A percentile compares a stretch with the other conserved stretches of the same genome.
Evolutionary conservation across 2,329 filamentous ascomycete genomes (phyloP).

Genomic region (Colletotrichum theobromicola): DNA sequence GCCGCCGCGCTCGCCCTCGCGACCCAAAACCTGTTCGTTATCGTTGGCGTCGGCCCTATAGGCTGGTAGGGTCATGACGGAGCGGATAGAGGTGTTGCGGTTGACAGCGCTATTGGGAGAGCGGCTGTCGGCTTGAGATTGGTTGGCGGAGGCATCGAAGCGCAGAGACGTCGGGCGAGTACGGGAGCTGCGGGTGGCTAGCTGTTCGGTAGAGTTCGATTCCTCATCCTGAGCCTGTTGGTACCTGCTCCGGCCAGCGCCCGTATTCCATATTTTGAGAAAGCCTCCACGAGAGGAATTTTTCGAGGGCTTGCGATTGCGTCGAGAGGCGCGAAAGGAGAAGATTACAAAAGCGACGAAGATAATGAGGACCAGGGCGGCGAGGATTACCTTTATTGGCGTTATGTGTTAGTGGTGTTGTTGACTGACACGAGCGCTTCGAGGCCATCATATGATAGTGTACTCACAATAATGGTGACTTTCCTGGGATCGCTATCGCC

Average conservation of each 20-base stretch:
- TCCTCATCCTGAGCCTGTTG: slow-evolving; percentile 35
- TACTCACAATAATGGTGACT: slow-evolving; percentile 20
- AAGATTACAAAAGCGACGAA: slow-evolving; percentile 25
- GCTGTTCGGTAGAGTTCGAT: slow-evolving; percentile 18
- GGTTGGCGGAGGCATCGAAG: slow-evolving; percentile 20
- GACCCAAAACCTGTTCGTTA: slow-evolving; percentile 81
- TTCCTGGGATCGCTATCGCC: slow-evolving; percentile 5
- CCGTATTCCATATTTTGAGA: slow-evolving; percentile 8
- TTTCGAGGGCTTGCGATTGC: slow-evolving; percentile 35
- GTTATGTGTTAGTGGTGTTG: not conserved
- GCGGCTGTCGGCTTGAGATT: slow-evolving; percentile 23
- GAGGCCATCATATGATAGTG: not conserved
- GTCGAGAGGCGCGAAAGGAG: slow-evolving; percentile 26
- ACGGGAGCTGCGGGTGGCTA: not conserved
- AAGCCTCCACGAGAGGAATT: not conserved
- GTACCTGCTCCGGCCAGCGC: slow-evolving; percentile 25
- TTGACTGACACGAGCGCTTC: not conserved
- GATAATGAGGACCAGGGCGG: slow-evolving; percentile 27
- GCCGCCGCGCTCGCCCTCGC: slow-evolving; percentile 89
- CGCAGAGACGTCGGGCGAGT: slow-evolving; percentile 10
- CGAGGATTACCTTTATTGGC: slow-evolving; percentile 28
- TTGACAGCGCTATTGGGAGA: slow-evolving; percentile 59
- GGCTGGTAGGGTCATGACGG: slow-evolving; percentile 90
- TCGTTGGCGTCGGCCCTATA: slow-evolving; percentile 78
- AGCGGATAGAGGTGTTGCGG: slow-evolving; percentile 84